Conservation (phyloP, 2,329 filamentous ascomycete species). For the Penicillium brasilianum region DNA sequence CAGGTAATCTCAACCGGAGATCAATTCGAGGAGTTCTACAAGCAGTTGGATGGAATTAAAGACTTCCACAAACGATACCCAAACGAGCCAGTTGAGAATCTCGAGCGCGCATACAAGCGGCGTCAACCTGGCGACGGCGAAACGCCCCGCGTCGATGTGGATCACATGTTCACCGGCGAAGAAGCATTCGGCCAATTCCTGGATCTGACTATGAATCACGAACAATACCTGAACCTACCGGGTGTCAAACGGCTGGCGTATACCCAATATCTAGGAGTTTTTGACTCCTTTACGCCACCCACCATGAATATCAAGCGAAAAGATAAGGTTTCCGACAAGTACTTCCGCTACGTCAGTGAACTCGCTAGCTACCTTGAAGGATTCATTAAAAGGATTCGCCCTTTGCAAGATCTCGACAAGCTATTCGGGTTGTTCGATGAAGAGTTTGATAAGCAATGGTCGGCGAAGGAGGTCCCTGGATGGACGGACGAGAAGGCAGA, state of each 20-base stretch:
- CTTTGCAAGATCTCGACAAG: constrained; percentile 83
- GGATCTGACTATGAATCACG: constrained; percentile 82
- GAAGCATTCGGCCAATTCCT: constrained; percentile 93
- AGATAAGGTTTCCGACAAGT: constrained; percentile 90
- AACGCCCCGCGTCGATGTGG: constrained; percentile 70
- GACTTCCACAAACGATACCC: constrained; percentile 90
- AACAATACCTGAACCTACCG: constrained; percentile 87
- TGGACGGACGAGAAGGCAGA: constrained; percentile 68
- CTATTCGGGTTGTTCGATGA: constrained; percentile 76
- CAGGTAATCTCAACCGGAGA: constrained; percentile 84
- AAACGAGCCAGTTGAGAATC: constrained; percentile 92
- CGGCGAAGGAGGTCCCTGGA: constrained; percentile 75
- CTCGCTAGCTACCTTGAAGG: constrained; percentile 83
- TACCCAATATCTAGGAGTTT: constrained; percentile 88
- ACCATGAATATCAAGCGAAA: constrained; percentile 74
- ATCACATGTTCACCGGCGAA: constrained; percentile 93
- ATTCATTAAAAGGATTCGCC: constrained; percentile 83
- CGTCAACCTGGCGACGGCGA: constrained; percentile 69
- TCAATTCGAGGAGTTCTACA: constrained; percentile 89
- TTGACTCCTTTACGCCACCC: constrained; percentile 82
- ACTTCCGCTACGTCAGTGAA: constrained; percentile 85
- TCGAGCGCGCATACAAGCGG: constrained; percentile 88
- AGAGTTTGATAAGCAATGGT: constrained; percentile 85
- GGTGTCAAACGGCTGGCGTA: constrained; percentile 85
- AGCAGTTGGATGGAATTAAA: constrained; percentile 78